Evolutionary conservation across 169 alveolate species (phyloP).

Genomic region (Condylostoma magnum): DNA sequence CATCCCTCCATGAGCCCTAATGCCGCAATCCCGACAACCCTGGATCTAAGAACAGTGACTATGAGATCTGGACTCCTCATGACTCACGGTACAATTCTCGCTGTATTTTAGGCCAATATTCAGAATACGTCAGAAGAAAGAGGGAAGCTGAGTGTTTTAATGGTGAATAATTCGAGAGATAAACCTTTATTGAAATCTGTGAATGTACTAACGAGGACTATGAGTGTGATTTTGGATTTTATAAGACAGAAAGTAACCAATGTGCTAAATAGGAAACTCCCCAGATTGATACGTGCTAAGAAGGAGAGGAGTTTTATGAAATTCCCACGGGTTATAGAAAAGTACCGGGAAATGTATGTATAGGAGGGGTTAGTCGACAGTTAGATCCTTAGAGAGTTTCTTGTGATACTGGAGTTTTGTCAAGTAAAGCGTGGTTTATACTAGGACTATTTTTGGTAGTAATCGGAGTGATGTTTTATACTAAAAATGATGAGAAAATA

Average conservation of each 20-base stretch:
- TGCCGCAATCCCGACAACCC: conserved; percentile 95
- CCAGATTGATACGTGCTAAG: background rate
- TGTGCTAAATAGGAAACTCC: conserved; percentile 31
- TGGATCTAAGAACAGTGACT: conserved; percentile 93
- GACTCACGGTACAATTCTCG: conserved; percentile 76
- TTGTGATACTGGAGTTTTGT: conserved; percentile 4
- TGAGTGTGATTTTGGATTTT: conserved; percentile 96
- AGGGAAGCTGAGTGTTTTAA: conserved; percentile 95
- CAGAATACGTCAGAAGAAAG: conserved; percentile 93
- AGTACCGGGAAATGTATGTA: conserved; percentile 96
- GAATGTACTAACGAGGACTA: conserved; percentile 95
- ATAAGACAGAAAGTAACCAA: conserved; percentile 55
- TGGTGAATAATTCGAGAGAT: conserved; percentile 94
- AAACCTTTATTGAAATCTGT: conserved; percentile 87
- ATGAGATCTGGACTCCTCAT: conserved; percentile 94
- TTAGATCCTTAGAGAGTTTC: conserved; percentile 36
- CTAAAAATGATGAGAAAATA: background rate
- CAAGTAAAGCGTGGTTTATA: background rate
- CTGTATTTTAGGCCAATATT: conserved; percentile 91
- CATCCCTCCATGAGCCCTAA: conserved; percentile 91
- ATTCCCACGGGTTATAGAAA: conserved; percentile 87
- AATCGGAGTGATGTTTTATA: background rate
- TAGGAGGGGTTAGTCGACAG: conserved; percentile 84
- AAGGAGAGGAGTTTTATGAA: conserved; percentile 52
- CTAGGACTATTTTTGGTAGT: background rate